Evolutionary conservation across 257 asterid genomes (phyloP).

Genomic region (Plantago ovata): DNA sequence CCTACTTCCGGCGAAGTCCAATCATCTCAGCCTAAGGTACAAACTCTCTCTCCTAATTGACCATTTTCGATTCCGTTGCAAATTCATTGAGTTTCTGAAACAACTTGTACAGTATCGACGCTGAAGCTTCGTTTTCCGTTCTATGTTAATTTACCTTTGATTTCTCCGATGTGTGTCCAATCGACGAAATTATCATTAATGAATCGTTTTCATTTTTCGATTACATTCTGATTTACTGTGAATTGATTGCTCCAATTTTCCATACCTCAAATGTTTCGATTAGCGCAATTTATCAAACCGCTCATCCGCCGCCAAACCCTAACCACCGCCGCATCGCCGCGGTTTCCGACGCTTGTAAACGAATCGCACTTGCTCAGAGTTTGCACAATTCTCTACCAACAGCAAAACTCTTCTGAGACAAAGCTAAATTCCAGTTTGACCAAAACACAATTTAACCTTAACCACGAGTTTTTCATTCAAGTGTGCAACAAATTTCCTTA

Average conservation of each 20-base stretch:
- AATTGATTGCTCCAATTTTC: background rate
- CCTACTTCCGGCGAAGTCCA: no score
- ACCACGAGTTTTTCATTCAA: slow-evolving; percentile 83
- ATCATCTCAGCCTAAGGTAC: no score
- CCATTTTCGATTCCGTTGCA: no score
- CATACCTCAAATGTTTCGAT: slow-evolving; percentile 28
- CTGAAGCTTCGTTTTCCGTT: no score
- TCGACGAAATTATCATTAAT: no score
- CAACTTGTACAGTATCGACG: no score
- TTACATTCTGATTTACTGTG: no score
- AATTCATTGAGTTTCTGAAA: no score
- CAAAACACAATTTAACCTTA: slow-evolving; percentile 46
- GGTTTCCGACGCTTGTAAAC: slow-evolving; percentile 38
- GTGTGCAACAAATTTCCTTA: slow-evolving; percentile 77
- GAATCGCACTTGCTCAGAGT: slow-evolving; percentile 68
- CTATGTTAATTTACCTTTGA: no score
- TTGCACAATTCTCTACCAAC: slow-evolving; percentile 90
- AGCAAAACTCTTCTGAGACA: slow-evolving; percentile 53
- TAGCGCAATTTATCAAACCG: slow-evolving; percentile 15
- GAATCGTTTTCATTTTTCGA: no score
- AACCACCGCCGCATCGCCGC: slow-evolving; percentile 19
- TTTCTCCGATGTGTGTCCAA: no score
- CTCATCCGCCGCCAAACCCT: slow-evolving; percentile 19
- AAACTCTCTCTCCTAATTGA: no score
- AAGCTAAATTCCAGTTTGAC: slow-evolving; percentile 56